Evolutionary conservation across 352 stramenopile genomes (phyloP).

Genomic region (Phytophthora ramorum): DNA sequence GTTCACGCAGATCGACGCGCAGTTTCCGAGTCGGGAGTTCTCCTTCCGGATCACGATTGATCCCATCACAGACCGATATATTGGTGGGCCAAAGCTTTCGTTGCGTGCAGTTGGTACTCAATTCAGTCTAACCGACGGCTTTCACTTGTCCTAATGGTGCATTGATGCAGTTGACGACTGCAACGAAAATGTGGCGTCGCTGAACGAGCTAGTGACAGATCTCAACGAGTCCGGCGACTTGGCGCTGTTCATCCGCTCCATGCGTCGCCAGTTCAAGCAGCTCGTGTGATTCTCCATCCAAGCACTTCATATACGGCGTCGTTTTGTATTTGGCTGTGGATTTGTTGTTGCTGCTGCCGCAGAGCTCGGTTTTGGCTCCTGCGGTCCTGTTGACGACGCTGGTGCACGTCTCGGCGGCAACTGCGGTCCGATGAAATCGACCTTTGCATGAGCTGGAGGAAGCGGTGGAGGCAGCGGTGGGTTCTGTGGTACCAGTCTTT

Average conservation of each 20-base stretch:
- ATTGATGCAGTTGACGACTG: conserved; percentile 66
- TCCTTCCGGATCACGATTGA: conserved; percentile 80
- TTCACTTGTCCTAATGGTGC: conserved; percentile 5
- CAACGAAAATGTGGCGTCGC: conserved; percentile 51
- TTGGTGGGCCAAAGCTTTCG: conserved; percentile 40
- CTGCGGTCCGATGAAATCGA: conserved; percentile 58
- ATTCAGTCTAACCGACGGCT: not conserved
- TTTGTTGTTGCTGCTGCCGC: conserved; percentile 3
- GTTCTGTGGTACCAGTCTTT: conserved; percentile 1
- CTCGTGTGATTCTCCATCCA: conserved; percentile 43
- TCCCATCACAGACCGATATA: conserved; percentile 58
- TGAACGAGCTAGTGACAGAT: conserved; percentile 59
- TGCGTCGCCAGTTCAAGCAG: conserved; percentile 82
- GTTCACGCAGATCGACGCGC: conserved; percentile 76
- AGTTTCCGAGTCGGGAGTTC: conserved; percentile 67
- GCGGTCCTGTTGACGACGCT: conserved; percentile 1
- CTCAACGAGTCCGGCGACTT: conserved; percentile 78
- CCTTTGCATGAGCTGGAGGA: conserved; percentile 10
- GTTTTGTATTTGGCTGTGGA: conserved; percentile 37
- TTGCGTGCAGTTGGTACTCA: not conserved
- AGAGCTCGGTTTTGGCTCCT: conserved; percentile 5
- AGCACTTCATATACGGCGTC: conserved; percentile 50
- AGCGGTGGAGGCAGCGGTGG: conserved; percentile 17
- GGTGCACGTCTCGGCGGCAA: conserved; percentile 29
- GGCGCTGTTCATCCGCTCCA: conserved; percentile 77